phyloP scores from a whole-genome alignment of 176 grass and related monocot species.

The Zea luxurians region DNA sequence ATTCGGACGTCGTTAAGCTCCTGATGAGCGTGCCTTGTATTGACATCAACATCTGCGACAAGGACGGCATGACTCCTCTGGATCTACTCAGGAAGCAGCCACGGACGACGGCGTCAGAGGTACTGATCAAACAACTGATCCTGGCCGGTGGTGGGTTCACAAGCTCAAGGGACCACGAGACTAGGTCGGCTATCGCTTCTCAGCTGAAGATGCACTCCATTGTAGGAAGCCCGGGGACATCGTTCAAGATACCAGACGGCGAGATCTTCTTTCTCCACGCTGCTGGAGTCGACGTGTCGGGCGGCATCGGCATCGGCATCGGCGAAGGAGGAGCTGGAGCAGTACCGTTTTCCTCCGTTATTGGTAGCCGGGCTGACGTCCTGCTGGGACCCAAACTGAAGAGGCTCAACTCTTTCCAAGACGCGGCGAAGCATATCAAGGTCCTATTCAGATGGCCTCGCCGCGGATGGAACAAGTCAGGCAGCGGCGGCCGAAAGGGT shows the following conservation, averaged over 20 bases:
- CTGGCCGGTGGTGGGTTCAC: constrained; percentile 81
- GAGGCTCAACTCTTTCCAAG: constrained; percentile 63
- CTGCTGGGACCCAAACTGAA: constrained; percentile 33
- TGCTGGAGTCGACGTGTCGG: constrained; percentile 48
- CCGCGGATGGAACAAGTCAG: constrained; percentile 54
- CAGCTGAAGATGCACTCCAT: constrained; percentile 70
- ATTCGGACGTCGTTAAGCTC: constrained; percentile 63
- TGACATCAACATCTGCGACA: constrained; percentile 63
- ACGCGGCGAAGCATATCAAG: constrained; percentile 63
- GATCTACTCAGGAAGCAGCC: constrained; percentile 81
- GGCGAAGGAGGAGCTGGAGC: constrained; percentile 43
- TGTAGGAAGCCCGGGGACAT: constrained; percentile 73
- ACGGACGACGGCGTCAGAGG: constrained; percentile 62
- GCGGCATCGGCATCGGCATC: constrained; percentile 44
- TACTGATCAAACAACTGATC: constrained; percentile 81
- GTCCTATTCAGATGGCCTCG: constrained; percentile 67
- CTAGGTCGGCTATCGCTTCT: constrained; percentile 58
- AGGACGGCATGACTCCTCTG: constrained; percentile 71
- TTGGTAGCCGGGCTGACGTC: constrained; percentile 45
- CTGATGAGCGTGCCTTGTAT: constrained; percentile 63
- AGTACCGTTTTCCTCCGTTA: constrained; percentile 55
- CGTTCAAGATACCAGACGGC: constrained; percentile 74
- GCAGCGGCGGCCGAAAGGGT: constrained; percentile 25
- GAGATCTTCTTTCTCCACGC: constrained; percentile 79
- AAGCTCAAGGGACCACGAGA: constrained; percentile 57